These are phyloP conservation scores for Pleurotus platypus DNA, from an alignment of 768 basidiomycete genomes.

Conservation along the genomic window DNA sequence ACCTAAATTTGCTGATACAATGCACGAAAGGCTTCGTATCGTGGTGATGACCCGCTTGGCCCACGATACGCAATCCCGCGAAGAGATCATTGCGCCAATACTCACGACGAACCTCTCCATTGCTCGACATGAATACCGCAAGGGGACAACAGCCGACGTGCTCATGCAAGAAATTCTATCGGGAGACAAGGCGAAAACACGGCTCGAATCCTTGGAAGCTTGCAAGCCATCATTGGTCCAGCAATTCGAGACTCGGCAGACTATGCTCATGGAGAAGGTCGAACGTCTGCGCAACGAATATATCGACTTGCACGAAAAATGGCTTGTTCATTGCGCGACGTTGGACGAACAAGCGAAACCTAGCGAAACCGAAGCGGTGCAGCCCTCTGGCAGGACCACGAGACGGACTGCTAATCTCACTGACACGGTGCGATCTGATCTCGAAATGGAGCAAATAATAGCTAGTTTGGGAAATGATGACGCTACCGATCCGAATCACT, in stretches of 20 bases:
- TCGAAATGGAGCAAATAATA: constrained; percentile 97
- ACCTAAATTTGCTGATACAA: constrained; percentile 40
- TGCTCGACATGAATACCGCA: constrained; percentile 20
- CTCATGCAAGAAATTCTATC: constrained; percentile 46
- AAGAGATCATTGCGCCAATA: constrained; percentile 61
- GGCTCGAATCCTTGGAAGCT: constrained; percentile 32
- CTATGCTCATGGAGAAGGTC: constrained; percentile 49
- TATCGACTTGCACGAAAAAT: constrained; percentile 60
- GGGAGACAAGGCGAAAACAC: constrained; percentile 28
- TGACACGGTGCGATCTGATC: constrained; percentile 89
- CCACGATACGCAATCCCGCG: constrained; percentile 56
- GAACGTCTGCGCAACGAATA: constrained; percentile 63
- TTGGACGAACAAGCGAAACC: constrained; percentile 60
- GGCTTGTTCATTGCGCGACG: constrained; percentile 66
- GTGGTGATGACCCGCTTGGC: constrained; percentile 60
- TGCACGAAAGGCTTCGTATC: constrained; percentile 58
- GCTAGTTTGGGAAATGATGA: constrained; percentile 92
- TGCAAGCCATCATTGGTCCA: constrained; percentile 48
- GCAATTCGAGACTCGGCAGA: constrained; percentile 52
- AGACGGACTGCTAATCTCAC: constrained; percentile 70
- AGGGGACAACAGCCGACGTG: constrained; percentile 32
- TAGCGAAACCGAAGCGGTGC: constrained; percentile 29
- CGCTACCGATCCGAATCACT: constrained; percentile 84
- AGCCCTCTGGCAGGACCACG: constrained; percentile 57
- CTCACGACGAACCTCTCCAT: constrained; percentile 56